phyloP scores from a whole-genome alignment of 768 basidiomycete species.

The Phanerochaete sordida region DNA sequence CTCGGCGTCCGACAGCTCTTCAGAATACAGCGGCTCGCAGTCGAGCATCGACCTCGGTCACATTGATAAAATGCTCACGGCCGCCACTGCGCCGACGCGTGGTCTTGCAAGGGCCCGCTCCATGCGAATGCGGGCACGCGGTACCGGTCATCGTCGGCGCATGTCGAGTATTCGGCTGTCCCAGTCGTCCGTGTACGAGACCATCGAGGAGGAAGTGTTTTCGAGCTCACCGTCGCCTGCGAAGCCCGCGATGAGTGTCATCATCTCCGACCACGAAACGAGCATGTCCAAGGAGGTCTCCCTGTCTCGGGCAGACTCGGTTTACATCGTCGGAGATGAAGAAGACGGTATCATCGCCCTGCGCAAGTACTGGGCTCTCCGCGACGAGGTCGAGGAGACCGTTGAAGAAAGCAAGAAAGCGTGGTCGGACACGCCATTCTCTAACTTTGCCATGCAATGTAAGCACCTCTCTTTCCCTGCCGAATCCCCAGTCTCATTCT shows the following conservation, averaged over 20 bases:
- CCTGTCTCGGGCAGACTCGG: slow-evolving; percentile 22
- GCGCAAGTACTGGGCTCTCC: slow-evolving; percentile 64
- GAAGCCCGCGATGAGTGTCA: slow-evolving; percentile 4
- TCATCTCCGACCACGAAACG: background rate
- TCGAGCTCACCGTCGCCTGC: slow-evolving; percentile 24
- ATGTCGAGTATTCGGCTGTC: slow-evolving; percentile 62
- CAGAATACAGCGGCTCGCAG: slow-evolving; percentile 66
- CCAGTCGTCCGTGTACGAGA: slow-evolving; percentile 72
- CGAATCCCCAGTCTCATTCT: background rate
- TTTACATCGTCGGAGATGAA: slow-evolving; percentile 67
- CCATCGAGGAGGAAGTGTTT: slow-evolving; percentile 69
- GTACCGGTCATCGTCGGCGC: slow-evolving; percentile 69
- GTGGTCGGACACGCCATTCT: slow-evolving; percentile 74
- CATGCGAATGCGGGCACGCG: slow-evolving; percentile 47
- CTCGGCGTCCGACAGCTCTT: slow-evolving; percentile 65
- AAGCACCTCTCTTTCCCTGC: slow-evolving; percentile 27
- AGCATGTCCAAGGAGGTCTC: background rate
- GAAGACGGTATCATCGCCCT: slow-evolving; percentile 63
- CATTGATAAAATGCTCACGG: slow-evolving; percentile 53
- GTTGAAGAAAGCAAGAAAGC: slow-evolving; percentile 61
- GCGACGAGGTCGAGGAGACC: slow-evolving; percentile 62
- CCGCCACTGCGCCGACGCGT: slow-evolving; percentile 44
- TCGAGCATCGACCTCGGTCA: slow-evolving; percentile 74
- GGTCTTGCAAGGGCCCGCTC: slow-evolving; percentile 39
- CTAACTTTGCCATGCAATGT: slow-evolving; percentile 72